A percentile compares a stretch with the other conserved stretches of the same genome.
Evolutionary conservation across 2,329 filamentous ascomycete species (phyloP).

Genomic region (Penicillium nordicum): DNA sequence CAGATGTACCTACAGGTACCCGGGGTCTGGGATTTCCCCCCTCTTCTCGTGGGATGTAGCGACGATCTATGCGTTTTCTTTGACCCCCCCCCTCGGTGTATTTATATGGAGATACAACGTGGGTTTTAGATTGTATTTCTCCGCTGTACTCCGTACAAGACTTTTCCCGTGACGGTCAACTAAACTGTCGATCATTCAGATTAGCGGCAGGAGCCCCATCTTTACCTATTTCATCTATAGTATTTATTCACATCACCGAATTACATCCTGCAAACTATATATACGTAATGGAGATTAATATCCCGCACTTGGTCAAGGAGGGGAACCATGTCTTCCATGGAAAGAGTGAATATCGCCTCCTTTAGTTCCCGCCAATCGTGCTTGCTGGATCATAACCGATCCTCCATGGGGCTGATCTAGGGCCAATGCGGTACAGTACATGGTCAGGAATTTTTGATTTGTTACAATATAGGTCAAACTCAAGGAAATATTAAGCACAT

Average conservation of each 20-base stretch:
- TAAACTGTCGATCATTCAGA: slow-evolving; percentile 1
- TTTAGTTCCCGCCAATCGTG: background rate
- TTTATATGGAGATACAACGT: background rate
- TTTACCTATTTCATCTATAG: background rate
- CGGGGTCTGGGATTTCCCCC: slow-evolving; percentile 2
- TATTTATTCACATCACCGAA: background rate
- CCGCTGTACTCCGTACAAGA: background rate
- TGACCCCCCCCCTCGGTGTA: background rate
- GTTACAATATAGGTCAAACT: background rate
- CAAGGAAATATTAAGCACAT: slow-evolving; percentile 12
- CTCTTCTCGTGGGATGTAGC: background rate
- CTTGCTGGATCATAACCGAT: background rate
- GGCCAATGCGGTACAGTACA: background rate
- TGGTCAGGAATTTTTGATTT: background rate
- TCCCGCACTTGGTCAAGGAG: background rate
- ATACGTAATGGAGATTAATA: background rate
- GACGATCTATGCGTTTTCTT: background rate
- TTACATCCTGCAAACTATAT: background rate
- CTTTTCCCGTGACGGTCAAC: background rate
- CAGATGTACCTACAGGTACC: slow-evolving; percentile 26
- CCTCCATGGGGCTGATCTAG: background rate
- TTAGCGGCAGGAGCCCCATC: slow-evolving; percentile 2
- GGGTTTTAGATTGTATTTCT: background rate
- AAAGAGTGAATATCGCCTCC: background rate
- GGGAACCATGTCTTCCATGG: slow-evolving; percentile 1